A percentile compares a stretch with the other conserved stretches of the same genome.
These are phyloP conservation scores for Funneliformis mosseae DNA, from an alignment of 192 early-diverging fungal species.

Conservation along the genomic window DNA sequence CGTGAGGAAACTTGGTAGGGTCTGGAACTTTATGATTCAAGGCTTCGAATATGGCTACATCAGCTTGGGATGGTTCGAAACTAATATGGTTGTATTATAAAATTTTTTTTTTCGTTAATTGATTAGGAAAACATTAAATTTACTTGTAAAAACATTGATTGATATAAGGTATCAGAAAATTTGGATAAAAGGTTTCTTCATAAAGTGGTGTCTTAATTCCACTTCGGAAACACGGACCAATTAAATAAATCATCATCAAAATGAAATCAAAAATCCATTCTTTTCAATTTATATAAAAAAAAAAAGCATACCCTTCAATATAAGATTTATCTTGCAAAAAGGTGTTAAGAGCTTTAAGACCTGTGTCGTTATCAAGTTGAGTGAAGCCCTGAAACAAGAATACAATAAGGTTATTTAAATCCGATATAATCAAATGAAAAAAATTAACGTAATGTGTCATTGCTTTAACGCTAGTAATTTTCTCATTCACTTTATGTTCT, in stretches of 20 bases:
- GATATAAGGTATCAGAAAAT: slow-evolving; percentile 5
- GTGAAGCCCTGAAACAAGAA: slow-evolving; percentile 20
- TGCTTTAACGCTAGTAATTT: too few species aligned
- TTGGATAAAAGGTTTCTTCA: slow-evolving; percentile 19
- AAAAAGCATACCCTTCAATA: slow-evolving; percentile 28
- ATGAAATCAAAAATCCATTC: neutral
- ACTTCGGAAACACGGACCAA: slow-evolving; percentile 38
- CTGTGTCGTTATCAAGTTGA: slow-evolving; percentile 25
- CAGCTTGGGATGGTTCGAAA: slow-evolving; percentile 76
- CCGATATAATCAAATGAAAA: too few species aligned
- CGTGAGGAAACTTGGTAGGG: slow-evolving; percentile 78
- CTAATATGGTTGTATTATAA: slow-evolving; percentile 41
- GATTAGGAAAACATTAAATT: neutral
- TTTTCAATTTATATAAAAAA: neutral
- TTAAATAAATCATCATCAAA: slow-evolving; percentile 28
- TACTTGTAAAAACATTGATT: neutral
- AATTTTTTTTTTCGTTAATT: neutral
- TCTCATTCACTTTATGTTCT: too few species aligned
- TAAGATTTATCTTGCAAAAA: slow-evolving; percentile 31
- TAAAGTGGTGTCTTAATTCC: slow-evolving; percentile 24
- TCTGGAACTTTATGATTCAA: slow-evolving; percentile 68
- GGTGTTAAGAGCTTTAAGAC: slow-evolving; percentile 22
- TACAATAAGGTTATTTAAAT: neutral
- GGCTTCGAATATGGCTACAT: slow-evolving; percentile 84
- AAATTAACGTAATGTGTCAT: too few species aligned